Evolutionary conservation across 108 stramenopile genomes (phyloP).

Genomic region (Epithemia pelagica): DNA sequence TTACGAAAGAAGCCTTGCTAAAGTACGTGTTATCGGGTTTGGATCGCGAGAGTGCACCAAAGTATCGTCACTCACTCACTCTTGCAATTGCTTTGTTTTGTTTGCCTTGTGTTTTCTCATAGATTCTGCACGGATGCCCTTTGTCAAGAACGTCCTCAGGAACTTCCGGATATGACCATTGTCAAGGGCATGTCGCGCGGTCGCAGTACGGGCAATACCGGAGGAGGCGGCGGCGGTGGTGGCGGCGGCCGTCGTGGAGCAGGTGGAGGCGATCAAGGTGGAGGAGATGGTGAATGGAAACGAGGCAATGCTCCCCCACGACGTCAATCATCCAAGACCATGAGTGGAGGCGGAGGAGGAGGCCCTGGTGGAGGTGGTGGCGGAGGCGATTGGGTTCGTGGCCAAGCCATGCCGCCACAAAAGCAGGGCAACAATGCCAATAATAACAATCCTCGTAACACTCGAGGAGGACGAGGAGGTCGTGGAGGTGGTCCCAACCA

Average conservation of each 20-base stretch:
- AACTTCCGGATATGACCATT: constrained; percentile 33
- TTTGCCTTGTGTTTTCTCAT: constrained; percentile 7
- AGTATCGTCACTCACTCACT: neutral
- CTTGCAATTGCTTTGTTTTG: neutral
- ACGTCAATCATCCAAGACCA: constrained; percentile 4
- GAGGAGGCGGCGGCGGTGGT: constrained; percentile 20
- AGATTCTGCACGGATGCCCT: constrained; percentile 26
- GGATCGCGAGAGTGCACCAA: too few relatives aligned
- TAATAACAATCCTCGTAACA: neutral
- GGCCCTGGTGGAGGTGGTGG: constrained; percentile 11
- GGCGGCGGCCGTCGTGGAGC: constrained; percentile 16
- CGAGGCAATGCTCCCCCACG: constrained; percentile 20
- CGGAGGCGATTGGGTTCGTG: constrained; percentile 16
- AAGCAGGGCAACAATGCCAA: neutral
- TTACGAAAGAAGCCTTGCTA: constrained; percentile 33
- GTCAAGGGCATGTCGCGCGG: constrained; percentile 18
- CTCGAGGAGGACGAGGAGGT: constrained; percentile 23
- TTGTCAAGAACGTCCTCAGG: constrained; percentile 31
- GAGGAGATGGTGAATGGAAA: constrained; percentile 30
- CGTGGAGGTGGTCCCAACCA: constrained; percentile 22
- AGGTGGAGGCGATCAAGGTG: constrained; percentile 28
- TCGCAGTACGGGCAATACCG: constrained; percentile 17
- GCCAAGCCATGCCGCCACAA: constrained; percentile 15
- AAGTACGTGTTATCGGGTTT: constrained; percentile 16
- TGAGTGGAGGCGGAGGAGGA: constrained; percentile 8